These are phyloP conservation scores for Hemileccinum rubropunctum DNA, from an alignment of 768 basidiomycete species.

Conservation along the genomic window DNA sequence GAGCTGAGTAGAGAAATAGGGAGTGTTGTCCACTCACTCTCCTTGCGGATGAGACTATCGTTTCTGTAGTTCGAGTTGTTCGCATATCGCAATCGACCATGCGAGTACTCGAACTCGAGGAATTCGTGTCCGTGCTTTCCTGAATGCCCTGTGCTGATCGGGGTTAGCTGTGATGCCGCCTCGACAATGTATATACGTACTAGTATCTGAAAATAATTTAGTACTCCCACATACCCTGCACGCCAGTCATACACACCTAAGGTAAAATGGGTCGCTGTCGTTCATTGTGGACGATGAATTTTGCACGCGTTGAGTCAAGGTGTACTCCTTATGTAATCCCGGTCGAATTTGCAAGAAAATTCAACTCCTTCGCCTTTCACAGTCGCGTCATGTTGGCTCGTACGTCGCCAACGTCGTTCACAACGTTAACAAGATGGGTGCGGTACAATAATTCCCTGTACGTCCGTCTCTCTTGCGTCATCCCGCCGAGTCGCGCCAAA, in stretches of 20 bases:
- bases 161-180: not conserved
- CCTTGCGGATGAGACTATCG: constrained; percentile 97
- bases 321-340: too few relatives aligned
- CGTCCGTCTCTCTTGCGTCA: constrained; percentile 4
- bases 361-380: too few relatives aligned
- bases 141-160: constrained; percentile 78
- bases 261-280: constrained; percentile 79
- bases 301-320: not conserved
- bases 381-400: constrained; percentile 37
- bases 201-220: constrained; percentile 44
- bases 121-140: constrained; percentile 98
- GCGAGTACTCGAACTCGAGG: constrained; percentile 96
- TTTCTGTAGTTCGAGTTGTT: constrained; percentile 99
- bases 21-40: constrained; percentile 62
- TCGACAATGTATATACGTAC: constrained; percentile 31
- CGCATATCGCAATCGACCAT: constrained; percentile 94
- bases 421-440: constrained; percentile 19
- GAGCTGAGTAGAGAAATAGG: not conserved
- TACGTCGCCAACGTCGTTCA: constrained; percentile 16
- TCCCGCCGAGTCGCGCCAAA: not conserved
- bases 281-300: constrained; percentile 17
- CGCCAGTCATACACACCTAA: constrained; percentile 47
- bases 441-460: constrained; percentile 19
- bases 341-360: too few relatives aligned
- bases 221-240: constrained; percentile 1